These are phyloP conservation scores for Fraxinus baroniana DNA, from an alignment of 305 asterid species.

Conservation along the genomic window DNA sequence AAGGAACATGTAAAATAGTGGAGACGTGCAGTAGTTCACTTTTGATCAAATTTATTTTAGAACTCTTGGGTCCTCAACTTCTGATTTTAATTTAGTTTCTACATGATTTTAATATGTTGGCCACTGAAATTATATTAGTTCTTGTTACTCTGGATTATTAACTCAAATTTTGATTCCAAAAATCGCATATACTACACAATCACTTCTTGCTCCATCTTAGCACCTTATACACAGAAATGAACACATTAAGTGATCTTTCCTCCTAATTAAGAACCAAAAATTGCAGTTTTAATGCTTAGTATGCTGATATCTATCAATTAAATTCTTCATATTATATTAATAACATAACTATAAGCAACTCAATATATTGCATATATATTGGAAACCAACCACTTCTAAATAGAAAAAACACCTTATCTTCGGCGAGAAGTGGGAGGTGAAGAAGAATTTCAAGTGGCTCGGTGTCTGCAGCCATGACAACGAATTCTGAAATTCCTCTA, in stretches of 20 bases:
- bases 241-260: background rate
- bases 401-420: conserved; percentile 51
- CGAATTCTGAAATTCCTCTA: conserved; percentile 70
- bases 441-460: conserved; percentile 76
- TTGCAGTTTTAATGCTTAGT: background rate
- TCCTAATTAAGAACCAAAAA: background rate
- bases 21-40: background rate
- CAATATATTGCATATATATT: background rate
- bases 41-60: background rate
- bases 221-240: background rate
- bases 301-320: background rate
- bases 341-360: background rate
- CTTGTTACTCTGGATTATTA: background rate
- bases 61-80: background rate
- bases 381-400: background rate
- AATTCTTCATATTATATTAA: background rate
- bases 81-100: background rate
- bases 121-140: background rate
- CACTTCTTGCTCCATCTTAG: background rate
- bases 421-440: conserved; percentile 76
- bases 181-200: background rate
- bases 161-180: background rate
- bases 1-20: background rate
- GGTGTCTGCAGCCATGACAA: conserved; percentile 76
- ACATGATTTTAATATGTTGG: background rate